A percentile compares a stretch with the other conserved stretches of the same genome.
phyloP scores from a whole-genome alignment of 257 asterid species.

The Ocimum tenuiflorum region DNA sequence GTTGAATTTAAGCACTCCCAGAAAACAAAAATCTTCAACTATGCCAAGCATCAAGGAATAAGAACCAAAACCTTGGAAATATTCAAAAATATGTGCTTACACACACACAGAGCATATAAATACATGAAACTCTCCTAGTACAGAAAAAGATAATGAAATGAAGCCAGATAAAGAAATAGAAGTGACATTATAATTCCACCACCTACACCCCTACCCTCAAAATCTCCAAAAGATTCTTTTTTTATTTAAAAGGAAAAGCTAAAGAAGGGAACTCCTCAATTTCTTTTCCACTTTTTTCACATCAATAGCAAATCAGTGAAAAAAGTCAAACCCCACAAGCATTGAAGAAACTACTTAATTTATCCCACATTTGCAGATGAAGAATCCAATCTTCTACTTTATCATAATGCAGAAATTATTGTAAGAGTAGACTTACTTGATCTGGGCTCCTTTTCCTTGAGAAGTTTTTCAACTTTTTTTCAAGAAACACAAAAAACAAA shows the following conservation, averaged over 20 bases:
- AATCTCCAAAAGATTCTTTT: constrained; percentile 12
- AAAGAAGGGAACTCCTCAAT: background rate
- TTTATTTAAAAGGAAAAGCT: background rate
- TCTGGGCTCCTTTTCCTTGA: constrained; percentile 26
- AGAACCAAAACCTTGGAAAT: constrained; percentile 26
- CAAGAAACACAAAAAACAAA: constrained; percentile 26
- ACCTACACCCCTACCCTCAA: constrained; percentile 12
- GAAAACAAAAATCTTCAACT: constrained; percentile 12
- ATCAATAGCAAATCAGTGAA: constrained; percentile 28
- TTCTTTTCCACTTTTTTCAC: background rate
- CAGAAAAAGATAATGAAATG: constrained; percentile 7
- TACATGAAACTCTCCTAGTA: constrained; percentile 7
- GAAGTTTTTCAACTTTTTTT: background rate
- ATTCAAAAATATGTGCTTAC: constrained; percentile 10
- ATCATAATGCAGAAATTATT: background rate
- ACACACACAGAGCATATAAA: background rate
- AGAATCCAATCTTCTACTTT: background rate
- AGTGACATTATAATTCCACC: constrained; percentile 26
- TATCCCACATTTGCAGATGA: background rate
- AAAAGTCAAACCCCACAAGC: constrained; percentile 22
- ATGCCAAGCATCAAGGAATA: constrained; percentile 31
- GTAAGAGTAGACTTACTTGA: constrained; percentile 37
- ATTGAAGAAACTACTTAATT: constrained; percentile 8
- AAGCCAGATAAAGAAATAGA: constrained; percentile 9
- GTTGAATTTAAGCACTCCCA: background rate